Percentiles rank a stretch among this genome's conserved stretches.
Conservation (phyloP, 2,329 filamentous ascomycete genomes). For the Sordariomycetes sp. region DNA sequence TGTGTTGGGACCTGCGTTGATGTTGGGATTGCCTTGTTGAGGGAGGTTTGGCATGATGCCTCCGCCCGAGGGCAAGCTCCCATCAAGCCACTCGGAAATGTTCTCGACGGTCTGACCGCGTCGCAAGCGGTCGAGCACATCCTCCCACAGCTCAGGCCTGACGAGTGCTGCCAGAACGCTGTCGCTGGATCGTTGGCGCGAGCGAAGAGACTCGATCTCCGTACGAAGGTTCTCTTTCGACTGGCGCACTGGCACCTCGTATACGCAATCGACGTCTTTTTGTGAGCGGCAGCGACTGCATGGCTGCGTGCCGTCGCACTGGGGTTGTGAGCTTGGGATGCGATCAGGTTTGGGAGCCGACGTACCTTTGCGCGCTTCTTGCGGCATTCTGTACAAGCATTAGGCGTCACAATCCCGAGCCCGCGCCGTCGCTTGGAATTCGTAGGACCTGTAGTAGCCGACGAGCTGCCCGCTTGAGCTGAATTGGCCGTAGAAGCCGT, state of each 20-base stretch:
- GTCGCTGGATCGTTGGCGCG: constrained; percentile 44
- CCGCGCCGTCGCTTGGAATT: constrained; percentile 43
- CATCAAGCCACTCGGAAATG: constrained; percentile 46
- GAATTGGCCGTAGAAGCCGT: constrained; percentile 11
- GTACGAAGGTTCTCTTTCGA: constrained; percentile 52
- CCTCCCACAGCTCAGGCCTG: constrained; percentile 40
- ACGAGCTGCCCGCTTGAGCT: not conserved
- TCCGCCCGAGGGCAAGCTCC: constrained; percentile 18
- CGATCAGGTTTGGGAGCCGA: not conserved
- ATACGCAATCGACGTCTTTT: constrained; percentile 46
- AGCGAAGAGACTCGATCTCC: constrained; percentile 49
- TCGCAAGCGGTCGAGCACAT: constrained; percentile 43
- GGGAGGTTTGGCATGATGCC: constrained; percentile 17
- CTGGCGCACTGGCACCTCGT: constrained; percentile 53
- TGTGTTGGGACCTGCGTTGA: constrained; percentile 7
- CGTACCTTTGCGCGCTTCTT: constrained; percentile 53
- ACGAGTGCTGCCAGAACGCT: constrained; percentile 45
- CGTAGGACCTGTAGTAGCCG: not conserved
- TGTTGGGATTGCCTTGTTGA: constrained; percentile 7
- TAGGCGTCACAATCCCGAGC: constrained; percentile 47
- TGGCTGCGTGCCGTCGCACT: constrained; percentile 52
- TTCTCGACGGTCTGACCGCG: constrained; percentile 43
- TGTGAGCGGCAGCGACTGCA: constrained; percentile 47
- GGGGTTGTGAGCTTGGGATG: not conserved
- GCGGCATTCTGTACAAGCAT: constrained; percentile 52